Base-by-base conservation (phyloP, 495 filamentous ascomycete genomes). In the Aspergillus incahuasiensis region DNA sequence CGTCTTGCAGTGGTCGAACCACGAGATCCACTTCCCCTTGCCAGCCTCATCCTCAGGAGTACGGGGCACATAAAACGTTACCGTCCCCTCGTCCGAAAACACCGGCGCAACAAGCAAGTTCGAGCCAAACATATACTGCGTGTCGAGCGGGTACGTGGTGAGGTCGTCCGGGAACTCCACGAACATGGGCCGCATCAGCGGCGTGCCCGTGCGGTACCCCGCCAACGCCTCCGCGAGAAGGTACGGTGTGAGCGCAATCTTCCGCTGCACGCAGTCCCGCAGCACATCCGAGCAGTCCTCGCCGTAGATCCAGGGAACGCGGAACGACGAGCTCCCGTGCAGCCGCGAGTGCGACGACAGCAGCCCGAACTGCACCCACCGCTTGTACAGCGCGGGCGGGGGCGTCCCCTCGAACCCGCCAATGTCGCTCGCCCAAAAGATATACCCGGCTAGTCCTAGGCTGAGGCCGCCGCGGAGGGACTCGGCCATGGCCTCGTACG, bases 331-430 rank as follows among this genome's bases (percentile, higher is more conserved):
- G n/a, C 68, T 71, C 0, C 86, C 86, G 65, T 88, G 86, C 4
- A 90, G 73, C 3, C 85, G 80, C 34, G 80, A 85, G 65, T 88
- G 85, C 0, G 80, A 82, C 59, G 82, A 87, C 13, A 90, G 64
- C 0, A 89, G 75, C 0, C 86, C 85, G 57, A 88, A 87, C 5
- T 85, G 84, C 6, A 89, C 84, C 86, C 86, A 90, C 32, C 86
- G 81, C 66, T 89, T 90, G 66, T 90, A 90, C 56, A 89, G 80
- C 64, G 82, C 82, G 0, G 85, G 80, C 6, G 79, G 75, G 8
- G 86, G 86, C 9, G 73, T 79, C 2, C 85, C 86, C 60, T 89
- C 86, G 61, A 89, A 90, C 15, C 86, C 86, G 34, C 86, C 86
- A 55, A 90, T 90, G 63, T 88, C 86, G 44, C 79, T 78, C 20